Conservation (phyloP, 805 yeast genomes). For the Brettanomyces naardenensis region DNA sequence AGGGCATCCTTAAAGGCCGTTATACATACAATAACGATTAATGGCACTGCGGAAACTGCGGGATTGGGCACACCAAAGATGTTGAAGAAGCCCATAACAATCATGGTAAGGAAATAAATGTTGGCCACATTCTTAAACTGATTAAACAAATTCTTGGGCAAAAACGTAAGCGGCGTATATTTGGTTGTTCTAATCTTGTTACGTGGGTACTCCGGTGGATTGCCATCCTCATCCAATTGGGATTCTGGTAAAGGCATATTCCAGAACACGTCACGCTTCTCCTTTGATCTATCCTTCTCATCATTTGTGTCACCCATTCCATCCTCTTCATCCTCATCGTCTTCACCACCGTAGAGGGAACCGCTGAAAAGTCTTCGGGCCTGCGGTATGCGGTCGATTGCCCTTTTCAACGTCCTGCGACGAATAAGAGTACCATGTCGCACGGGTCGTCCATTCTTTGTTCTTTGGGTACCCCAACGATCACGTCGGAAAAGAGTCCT, state of each 20-base stretch:
- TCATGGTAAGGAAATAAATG: slow-evolving; percentile 71
- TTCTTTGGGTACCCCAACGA: slow-evolving; percentile 89
- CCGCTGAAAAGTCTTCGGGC: slow-evolving; percentile 14
- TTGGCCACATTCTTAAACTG: slow-evolving; percentile 91
- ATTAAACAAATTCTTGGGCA: slow-evolving; percentile 73
- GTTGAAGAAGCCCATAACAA: slow-evolving; percentile 69
- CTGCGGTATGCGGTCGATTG: slow-evolving; percentile 16
- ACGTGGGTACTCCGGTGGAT: slow-evolving; percentile 60
- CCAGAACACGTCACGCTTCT: slow-evolving; percentile 44
- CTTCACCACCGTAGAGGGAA: slow-evolving; percentile 14
- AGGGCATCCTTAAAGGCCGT: slow-evolving; percentile 77
- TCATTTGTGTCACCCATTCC: slow-evolving; percentile 29
- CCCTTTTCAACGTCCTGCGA: slow-evolving; percentile 43
- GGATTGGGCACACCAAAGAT: slow-evolving; percentile 81
- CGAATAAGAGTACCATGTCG: slow-evolving; percentile 21
- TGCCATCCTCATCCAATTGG: slow-evolving; percentile 45
- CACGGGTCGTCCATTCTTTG: slow-evolving; percentile 57
- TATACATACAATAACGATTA: slow-evolving; percentile 65
- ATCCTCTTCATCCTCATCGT: slow-evolving; percentile 21
- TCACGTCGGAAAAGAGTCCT: slow-evolving; percentile 60
- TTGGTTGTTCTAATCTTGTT: slow-evolving; percentile 94
- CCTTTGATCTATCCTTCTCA: slow-evolving; percentile 19
- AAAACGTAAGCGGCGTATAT: slow-evolving; percentile 81
- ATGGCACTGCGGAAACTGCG: slow-evolving; percentile 65
- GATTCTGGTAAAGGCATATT: slow-evolving; percentile 55